A percentile compares a stretch with the other conserved stretches of the same genome.
These are phyloP conservation scores for Globisporangium mamillatum DNA, from an alignment of 352 stramenopile genomes.

Conservation along the genomic window DNA sequence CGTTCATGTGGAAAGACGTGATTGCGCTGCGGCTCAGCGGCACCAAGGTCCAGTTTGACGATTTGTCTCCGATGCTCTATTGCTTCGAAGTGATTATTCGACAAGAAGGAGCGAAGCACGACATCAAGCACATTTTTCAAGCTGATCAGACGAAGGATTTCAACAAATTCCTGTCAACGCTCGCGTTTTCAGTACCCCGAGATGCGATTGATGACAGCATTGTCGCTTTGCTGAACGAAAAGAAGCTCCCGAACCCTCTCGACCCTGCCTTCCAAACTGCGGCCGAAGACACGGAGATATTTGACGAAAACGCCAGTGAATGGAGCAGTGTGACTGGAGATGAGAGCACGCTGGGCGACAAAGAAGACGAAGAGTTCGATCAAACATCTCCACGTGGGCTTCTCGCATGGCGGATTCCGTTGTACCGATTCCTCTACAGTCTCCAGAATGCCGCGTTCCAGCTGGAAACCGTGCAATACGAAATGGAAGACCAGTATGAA, in stretches of 20 bases:
- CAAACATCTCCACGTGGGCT: constrained; percentile 20
- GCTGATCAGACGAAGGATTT: constrained; percentile 71
- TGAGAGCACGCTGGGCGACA: constrained; percentile 75
- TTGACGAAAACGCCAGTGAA: constrained; percentile 73
- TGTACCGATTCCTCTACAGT: constrained; percentile 66
- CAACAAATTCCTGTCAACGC: constrained; percentile 65
- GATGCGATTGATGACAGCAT: constrained; percentile 67
- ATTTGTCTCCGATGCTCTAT: constrained; percentile 78
- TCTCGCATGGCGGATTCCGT: constrained; percentile 56
- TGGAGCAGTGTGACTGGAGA: constrained; percentile 85
- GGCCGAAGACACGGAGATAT: constrained; percentile 31
- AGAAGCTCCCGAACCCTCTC: constrained; percentile 56
- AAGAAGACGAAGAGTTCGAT: constrained; percentile 80
- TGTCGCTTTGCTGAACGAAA: constrained; percentile 55
- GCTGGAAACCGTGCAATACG: constrained; percentile 63
- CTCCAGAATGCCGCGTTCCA: constrained; percentile 76
- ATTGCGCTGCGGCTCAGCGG: constrained; percentile 59
- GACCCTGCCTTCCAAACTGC: constrained; percentile 24
- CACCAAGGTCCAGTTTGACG: constrained; percentile 75
- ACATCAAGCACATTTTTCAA: constrained; percentile 83
- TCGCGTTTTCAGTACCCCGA: constrained; percentile 67
- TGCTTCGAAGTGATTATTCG: constrained; percentile 76
- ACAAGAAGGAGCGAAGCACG: constrained; percentile 39
- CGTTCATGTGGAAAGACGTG: constrained; percentile 70
- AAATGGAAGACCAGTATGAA: constrained; percentile 77